Evolutionary conservation across 1,284 basidiomycete species (phyloP).

Genomic region (Papiliotrema fonsecae): DNA sequence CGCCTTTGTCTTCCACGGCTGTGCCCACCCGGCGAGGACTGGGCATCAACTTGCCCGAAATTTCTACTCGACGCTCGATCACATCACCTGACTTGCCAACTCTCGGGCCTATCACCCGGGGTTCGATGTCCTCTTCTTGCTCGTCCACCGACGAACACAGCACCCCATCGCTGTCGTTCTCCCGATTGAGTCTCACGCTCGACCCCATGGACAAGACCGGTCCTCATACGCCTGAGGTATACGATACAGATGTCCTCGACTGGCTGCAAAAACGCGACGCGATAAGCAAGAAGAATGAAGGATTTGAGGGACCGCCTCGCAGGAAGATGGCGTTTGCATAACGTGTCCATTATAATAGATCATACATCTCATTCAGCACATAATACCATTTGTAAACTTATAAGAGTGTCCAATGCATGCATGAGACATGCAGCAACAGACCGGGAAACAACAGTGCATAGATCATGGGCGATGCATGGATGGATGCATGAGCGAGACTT

Average conservation of each 20-base stretch:
- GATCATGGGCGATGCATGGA: background rate
- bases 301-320: too few relatives aligned
- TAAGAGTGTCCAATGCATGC: background rate
- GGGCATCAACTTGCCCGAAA: background rate
- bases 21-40: background rate
- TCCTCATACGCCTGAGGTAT: background rate
- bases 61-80: background rate
- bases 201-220: slow-evolving; percentile 4
- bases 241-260: background rate
- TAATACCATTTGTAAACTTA: too few relatives aligned
- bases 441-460: background rate
- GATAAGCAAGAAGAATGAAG: background rate
- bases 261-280: background rate
- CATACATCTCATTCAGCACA: too few relatives aligned
- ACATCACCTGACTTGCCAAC: too few relatives aligned
- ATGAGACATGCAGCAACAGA: background rate
- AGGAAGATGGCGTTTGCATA: too few relatives aligned
- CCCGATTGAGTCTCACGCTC: slow-evolving; percentile 5
- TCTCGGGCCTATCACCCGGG: background rate
- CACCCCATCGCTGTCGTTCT: background rate
- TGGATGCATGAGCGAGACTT: background rate
- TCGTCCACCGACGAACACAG: background rate
- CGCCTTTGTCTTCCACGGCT: background rate
- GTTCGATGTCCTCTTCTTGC: slow-evolving; percentile 1
- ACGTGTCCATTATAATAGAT: too few relatives aligned